phyloP scores from a whole-genome alignment of 495 filamentous ascomycete species.

The Podospora bellae-mahoneyi region DNA sequence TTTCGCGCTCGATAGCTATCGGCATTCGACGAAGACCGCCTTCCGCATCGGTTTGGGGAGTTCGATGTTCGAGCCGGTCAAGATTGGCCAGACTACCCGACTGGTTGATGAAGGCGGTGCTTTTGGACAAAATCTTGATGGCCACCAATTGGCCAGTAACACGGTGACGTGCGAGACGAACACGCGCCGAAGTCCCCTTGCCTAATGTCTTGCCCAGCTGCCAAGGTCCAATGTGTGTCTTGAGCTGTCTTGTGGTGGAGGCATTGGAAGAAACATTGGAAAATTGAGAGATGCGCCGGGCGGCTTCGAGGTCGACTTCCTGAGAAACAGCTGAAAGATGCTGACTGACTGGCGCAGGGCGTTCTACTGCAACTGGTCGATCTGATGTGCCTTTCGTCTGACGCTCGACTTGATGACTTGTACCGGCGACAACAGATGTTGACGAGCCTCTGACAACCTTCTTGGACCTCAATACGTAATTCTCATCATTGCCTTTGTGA shows the following conservation, averaged over 20 bases:
- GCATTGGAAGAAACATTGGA: conserved; percentile 63
- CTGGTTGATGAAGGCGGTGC: conserved; percentile 63
- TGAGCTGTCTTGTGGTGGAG: conserved; percentile 51
- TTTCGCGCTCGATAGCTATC: conserved; percentile 83
- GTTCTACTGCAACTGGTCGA: not conserved
- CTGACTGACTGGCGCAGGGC: conserved; percentile 5
- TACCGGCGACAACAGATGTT: conserved; percentile 16
- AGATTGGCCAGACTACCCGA: conserved; percentile 74
- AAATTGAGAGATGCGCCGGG: conserved; percentile 68
- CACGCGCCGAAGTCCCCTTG: conserved; percentile 77
- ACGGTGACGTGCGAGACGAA: conserved; percentile 75
- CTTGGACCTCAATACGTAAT: conserved; percentile 22
- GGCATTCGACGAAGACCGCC: conserved; percentile 67
- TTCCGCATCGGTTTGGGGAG: conserved; percentile 40
- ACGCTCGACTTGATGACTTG: conserved; percentile 6
- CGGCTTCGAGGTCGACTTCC: conserved; percentile 44
- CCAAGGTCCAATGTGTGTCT: conserved; percentile 86
- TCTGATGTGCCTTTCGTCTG: conserved; percentile 7
- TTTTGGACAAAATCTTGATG: conserved; percentile 89
- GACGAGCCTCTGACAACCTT: conserved; percentile 14
- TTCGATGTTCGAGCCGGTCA: conserved; percentile 48
- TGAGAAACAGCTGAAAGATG: conserved; percentile 25
- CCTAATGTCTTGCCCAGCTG: conserved; percentile 82
- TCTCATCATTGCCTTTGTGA: conserved; percentile 16
- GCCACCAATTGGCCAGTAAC: conserved; percentile 73